Percentiles rank a stretch among this genome's conserved stretches.
Evolutionary conservation across 169 alveolate genomes (phyloP).

Genomic region (Eimeria necatrix): DNA sequence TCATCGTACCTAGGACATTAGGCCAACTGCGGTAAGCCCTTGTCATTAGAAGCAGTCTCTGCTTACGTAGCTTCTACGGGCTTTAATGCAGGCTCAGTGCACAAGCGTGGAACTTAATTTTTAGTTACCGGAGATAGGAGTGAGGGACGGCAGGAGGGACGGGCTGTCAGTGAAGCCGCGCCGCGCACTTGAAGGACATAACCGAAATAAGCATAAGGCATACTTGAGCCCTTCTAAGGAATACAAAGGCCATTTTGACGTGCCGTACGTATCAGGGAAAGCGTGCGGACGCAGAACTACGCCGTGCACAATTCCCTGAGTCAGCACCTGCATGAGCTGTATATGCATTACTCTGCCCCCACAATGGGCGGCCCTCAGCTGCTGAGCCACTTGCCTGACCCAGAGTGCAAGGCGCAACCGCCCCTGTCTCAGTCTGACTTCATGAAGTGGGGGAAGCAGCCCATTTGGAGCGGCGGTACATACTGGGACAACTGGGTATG

Average conservation of each 20-base stretch:
- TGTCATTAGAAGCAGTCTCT: not conserved
- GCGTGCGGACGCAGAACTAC: constrained; percentile 87
- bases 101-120: no score
- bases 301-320: constrained; percentile 86
- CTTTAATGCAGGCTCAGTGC: no score
- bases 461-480: constrained; percentile 93
- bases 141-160: no score
- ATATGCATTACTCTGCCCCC: constrained; percentile 90
- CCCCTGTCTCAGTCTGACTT: constrained; percentile 88
- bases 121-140: no score
- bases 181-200: no score
- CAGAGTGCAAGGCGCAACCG: constrained; percentile 72
- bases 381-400: constrained; percentile 86
- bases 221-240: no score
- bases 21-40: constrained; percentile 87
- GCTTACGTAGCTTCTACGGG: no score
- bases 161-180: no score
- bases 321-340: constrained; percentile 88
- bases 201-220: no score
- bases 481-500: constrained; percentile 87
- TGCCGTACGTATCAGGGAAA: constrained; percentile 79
- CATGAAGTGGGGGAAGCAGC: constrained; percentile 86
- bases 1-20: constrained; percentile 90
- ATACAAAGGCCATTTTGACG: no score
- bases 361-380: constrained; percentile 93